A percentile compares a stretch with the other conserved stretches of the same genome.
These are phyloP conservation scores for Fusarium avenaceum DNA, from an alignment of 2,329 filamentous ascomycete genomes.

Conservation along the genomic window DNA sequence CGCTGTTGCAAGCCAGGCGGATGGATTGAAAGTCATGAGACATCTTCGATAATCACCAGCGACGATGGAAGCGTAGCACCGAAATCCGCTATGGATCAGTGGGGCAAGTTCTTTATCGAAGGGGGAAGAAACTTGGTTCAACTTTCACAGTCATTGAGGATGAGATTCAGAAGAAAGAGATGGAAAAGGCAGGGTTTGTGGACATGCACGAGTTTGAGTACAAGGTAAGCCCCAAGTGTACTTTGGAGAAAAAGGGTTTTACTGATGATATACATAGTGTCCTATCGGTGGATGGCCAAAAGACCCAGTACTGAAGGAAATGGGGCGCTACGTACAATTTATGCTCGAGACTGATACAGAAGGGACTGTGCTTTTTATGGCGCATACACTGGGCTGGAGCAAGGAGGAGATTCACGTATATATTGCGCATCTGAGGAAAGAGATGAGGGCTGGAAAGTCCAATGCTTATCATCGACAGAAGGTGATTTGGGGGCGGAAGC, in stretches of 20 bases:
- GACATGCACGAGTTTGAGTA: neutral
- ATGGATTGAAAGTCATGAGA: neutral
- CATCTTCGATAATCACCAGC: neutral
- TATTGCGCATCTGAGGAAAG: neutral
- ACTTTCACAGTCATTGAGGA: neutral
- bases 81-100: neutral
- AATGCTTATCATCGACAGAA: neutral
- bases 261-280: neutral
- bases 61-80: neutral
- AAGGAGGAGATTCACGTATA: neutral
- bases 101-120: neutral
- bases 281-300: neutral
- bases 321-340: neutral
- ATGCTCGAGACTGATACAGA: conserved; percentile 9
- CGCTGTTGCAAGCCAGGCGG: neutral
- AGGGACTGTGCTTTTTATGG: conserved; percentile 7
- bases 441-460: neutral
- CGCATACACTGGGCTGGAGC: neutral
- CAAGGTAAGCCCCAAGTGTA: neutral
- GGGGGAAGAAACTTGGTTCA: neutral
- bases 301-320: neutral
- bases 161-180: neutral
- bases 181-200: neutral
- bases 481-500: conserved; percentile 1
- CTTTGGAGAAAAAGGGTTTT: too few species aligned